Conservation (phyloP, 306 rosid species). For the Sesbania bispinosa region DNA sequence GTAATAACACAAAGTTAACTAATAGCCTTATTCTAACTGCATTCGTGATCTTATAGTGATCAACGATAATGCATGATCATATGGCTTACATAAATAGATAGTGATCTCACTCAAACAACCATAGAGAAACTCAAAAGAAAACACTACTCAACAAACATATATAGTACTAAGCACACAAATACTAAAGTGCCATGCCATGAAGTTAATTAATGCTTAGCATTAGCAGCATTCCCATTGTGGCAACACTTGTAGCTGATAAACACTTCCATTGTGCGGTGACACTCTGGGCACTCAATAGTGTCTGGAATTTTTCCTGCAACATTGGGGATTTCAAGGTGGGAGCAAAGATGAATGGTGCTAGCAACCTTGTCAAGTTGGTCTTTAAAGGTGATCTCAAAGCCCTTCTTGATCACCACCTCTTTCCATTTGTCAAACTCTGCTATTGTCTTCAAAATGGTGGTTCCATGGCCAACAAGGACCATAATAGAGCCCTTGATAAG, state of each 20-base stretch:
- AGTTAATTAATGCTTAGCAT: not conserved
- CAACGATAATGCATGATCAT: constrained; percentile 1
- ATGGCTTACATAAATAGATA: not conserved
- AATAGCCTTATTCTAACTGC: constrained; percentile 11
- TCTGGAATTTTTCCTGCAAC: constrained; percentile 39
- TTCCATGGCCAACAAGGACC: constrained; percentile 34
- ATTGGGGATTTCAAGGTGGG: constrained; percentile 34
- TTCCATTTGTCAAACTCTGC: constrained; percentile 51
- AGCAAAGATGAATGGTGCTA: constrained; percentile 7
- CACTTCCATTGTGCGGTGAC: constrained; percentile 51
- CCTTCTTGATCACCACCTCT: not conserved
- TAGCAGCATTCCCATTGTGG: constrained; percentile 30
- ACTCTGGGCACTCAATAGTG: constrained; percentile 45
- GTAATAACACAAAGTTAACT: not conserved
- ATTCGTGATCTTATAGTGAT: constrained; percentile 8
- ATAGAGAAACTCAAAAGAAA: not conserved
- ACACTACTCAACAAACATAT: too few species aligned
- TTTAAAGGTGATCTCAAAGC: constrained; percentile 31
- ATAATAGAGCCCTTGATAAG: constrained; percentile 39
- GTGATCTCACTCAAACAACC: not conserved
- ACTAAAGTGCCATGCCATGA: not conserved
- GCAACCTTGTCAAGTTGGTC: constrained; percentile 2
- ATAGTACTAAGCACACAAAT: not conserved
- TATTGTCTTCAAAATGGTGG: constrained; percentile 26
- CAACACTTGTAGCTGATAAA: constrained; percentile 61